Evolutionary conservation across 306 rosid species (phyloP).

Genomic region (Geum urbanum): DNA sequence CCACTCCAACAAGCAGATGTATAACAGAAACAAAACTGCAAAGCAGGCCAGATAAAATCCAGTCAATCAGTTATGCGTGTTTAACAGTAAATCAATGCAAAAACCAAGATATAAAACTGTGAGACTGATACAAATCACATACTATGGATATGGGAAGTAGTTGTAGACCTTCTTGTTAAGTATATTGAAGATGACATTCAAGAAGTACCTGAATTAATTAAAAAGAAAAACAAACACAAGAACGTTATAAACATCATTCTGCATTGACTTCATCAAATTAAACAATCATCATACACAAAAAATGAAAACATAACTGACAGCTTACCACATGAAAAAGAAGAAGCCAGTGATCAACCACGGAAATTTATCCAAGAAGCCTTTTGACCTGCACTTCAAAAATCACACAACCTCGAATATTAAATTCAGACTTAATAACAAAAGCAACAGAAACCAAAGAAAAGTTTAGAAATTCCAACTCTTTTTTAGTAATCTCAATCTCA

Average conservation of each 20-base stretch:
- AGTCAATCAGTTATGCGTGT: neutral
- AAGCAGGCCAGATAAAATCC: neutral
- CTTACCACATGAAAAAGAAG: slow-evolving; percentile 91
- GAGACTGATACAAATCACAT: slow-evolving; percentile 21
- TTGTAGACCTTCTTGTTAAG: slow-evolving; percentile 95
- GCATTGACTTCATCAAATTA: slow-evolving; percentile 1
- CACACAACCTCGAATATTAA: neutral
- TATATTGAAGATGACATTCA: slow-evolving; percentile 91
- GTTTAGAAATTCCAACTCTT: slow-evolving; percentile 35
- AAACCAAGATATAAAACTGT: too few species aligned
- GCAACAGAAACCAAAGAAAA: neutral
- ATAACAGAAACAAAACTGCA: slow-evolving; percentile 88
- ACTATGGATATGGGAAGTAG: slow-evolving; percentile 95
- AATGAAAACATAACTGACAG: neutral
- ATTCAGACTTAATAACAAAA: neutral
- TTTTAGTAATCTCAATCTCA: slow-evolving; percentile 34
- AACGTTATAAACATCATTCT: neutral
- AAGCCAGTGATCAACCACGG: slow-evolving; percentile 79
- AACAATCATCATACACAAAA: slow-evolving; percentile 1
- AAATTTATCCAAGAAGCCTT: slow-evolving; percentile 48
- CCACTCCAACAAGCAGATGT: slow-evolving; percentile 86
- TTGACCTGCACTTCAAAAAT: slow-evolving; percentile 34
- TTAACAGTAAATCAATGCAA: neutral
- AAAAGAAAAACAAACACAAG: slow-evolving; percentile 9
- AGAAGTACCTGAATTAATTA: slow-evolving; percentile 60